Evolutionary conservation across 2,329 filamentous ascomycete genomes (phyloP).

Genomic region (Aureobasidium leucospermi): DNA sequence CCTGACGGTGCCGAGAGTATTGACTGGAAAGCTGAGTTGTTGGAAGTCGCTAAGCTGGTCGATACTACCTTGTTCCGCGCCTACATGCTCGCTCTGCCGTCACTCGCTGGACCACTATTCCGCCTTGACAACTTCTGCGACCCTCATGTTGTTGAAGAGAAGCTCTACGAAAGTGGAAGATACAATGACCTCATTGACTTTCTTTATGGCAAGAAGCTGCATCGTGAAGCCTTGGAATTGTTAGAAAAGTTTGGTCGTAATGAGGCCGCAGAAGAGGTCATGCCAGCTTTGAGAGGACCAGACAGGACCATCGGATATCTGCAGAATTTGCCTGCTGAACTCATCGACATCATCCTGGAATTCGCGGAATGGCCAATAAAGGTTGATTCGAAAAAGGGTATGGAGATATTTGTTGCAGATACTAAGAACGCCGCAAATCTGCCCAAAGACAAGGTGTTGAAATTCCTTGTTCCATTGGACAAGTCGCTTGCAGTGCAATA

Average conservation of each 20-base stretch:
- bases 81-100: constrained; percentile 87
- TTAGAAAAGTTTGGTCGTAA: constrained; percentile 69
- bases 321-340: constrained; percentile 77
- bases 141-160: constrained; percentile 88
- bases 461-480: constrained; percentile 66
- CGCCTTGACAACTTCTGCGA: constrained; percentile 97
- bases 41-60: constrained; percentile 71
- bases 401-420: constrained; percentile 90
- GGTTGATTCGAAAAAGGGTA: constrained; percentile 64
- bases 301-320: constrained; percentile 80
- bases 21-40: constrained; percentile 64
- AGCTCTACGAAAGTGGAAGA: constrained; percentile 76
- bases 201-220: constrained; percentile 88
- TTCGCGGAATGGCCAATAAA: constrained; percentile 83
- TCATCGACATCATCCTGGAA: constrained; percentile 85
- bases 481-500: constrained; percentile 68
- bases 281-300: constrained; percentile 64
- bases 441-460: constrained; percentile 66
- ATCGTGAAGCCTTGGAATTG: constrained; percentile 76
- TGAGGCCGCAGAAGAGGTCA: constrained; percentile 38
- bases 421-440: constrained; percentile 91
- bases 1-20: constrained; percentile 31
- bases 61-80: constrained; percentile 92
- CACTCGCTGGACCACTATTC: constrained; percentile 81
- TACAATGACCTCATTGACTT: constrained; percentile 98